These are phyloP conservation scores for Spathaspora gorwiae DNA, from an alignment of 805 yeast genomes.

Conservation along the genomic window DNA sequence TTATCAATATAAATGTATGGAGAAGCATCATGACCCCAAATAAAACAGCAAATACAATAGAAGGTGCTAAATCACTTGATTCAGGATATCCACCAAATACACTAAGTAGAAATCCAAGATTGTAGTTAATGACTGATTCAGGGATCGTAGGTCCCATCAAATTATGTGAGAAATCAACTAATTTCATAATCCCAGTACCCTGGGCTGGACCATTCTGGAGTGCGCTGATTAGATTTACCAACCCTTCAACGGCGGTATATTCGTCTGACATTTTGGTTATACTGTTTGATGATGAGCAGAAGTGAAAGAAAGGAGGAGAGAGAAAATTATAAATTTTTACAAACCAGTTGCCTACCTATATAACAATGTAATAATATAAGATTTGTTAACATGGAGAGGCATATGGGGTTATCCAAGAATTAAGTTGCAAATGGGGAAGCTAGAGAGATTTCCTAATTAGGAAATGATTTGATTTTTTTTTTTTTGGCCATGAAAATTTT, in stretches of 20 bases:
- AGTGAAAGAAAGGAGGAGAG: background rate
- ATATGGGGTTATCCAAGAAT: no score
- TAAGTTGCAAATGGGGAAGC: background rate
- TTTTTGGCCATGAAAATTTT: no score
- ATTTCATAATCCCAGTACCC: slow-evolving; percentile 24
- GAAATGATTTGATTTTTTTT: background rate
- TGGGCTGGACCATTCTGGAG: slow-evolving; percentile 4
- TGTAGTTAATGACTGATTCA: slow-evolving; percentile 27
- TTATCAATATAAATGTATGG: slow-evolving; percentile 45
- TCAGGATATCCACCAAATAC: slow-evolving; percentile 65
- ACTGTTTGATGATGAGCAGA: no score
- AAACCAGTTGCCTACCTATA: no score
- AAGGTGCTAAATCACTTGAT: slow-evolving; percentile 51
- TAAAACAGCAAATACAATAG: slow-evolving; percentile 49
- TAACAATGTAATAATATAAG: no score
- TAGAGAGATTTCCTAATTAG: background rate
- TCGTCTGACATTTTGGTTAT: background rate
- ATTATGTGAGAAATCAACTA: slow-evolving; percentile 20
- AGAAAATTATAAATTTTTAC: background rate
- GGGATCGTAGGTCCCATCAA: slow-evolving; percentile 39
- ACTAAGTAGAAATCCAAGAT: slow-evolving; percentile 39
- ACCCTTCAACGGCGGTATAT: slow-evolving; percentile 5
- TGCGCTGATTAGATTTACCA: background rate
- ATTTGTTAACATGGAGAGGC: no score
- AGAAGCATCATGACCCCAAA: slow-evolving; percentile 44